Base-by-base conservation (phyloP, 2,329 filamentous ascomycete genomes). In the Trichophyton verrucosum region DNA sequence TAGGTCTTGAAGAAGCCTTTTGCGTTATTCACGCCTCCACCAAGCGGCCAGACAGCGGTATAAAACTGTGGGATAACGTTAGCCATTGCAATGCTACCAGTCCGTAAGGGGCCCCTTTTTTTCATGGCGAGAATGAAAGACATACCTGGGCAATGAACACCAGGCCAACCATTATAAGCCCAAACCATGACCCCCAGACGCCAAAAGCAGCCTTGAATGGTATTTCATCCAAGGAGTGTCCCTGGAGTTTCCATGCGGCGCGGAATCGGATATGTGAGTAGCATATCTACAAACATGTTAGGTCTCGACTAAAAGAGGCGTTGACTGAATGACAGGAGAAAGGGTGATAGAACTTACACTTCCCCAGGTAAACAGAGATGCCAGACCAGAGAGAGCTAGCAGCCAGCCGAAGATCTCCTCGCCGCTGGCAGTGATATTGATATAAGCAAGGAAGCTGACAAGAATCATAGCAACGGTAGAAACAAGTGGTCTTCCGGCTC, bases 231-330 rank as follows among this genome's bases (percentile, higher is more conserved):
- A 86, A 69, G 2, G 75, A 77, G 66, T 82, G 82, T 20, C 83
- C 83, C 61, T 84, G 78, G 11, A 72, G 68, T 22, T 69, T 71
- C 84, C 84, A 87, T 0, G 83, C 85, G 3, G 68, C 64, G 42
- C 85, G 83, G 79, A 86, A 87, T 20, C 86, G 83, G 68, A 88
- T 86, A 67, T 88, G 86, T 1, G 83, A 79, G 17, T 84, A 70
- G 69, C 83, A 86, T 66, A 87, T 85, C 63, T 65, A 60, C 17
- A 24, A 9, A 1, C 17, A 36, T 7, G 5, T 40, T 58, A 59
- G 49, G 59, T 36, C 40, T 11, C 55, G 20, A 20, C 9, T 6
- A 20, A n/a, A 24, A 24, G 13, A 11, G 20, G 17, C 1, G 11
- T 7, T 47, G 44, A 13, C 15, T 27, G 1, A 30, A 61, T 27